Evolutionary conservation across 164 flowering plant genomes (phyloP), one percentile per base, ranked within the genome.

Genomic region (Umbellularia californica): DNA sequence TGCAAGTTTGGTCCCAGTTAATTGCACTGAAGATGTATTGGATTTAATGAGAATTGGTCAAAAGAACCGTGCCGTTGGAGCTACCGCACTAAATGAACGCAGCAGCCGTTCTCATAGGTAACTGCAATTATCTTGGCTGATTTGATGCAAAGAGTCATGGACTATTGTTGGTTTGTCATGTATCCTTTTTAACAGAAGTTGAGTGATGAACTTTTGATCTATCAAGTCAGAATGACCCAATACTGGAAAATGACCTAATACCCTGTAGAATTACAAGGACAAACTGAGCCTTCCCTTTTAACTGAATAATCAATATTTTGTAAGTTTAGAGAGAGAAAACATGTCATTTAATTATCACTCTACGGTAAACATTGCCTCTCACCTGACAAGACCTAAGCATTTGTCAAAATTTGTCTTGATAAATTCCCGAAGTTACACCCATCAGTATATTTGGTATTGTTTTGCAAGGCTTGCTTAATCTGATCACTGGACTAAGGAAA

Each of bases 21-120:
- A 80, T 2, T 87, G 85, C 62, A 88, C 94, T 51, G 81, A 79
- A 73, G 93, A 93, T 80, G 97, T 93, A 70, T 83, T 95, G 82
- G 90, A 91, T 20, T 76, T 91, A 81, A 93, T 95, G 98, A 85
- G 20, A 77, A 77, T 86, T 69, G 97, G 98, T 17, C 94, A 87
- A 50, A 85, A 70, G 76, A 93, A 95, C 78, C 97, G 98, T 73
- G 93, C 95, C 28, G 93, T 95, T 11, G 92, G 97, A 74, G 95
- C 98, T 20, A 95, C 98, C 50, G 97, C 97, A 68, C 72, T 95
- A 50, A 95, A 95, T 82, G 95, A 87, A 70, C 79, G 98, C 19
- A 95, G 98, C 70, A 95, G 98, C 74, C 90, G 98, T 70, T 95
- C 98, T 71, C 98, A 95, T 65, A 91, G 97, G 98, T 92, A 79